Evolutionary conservation across 1,284 basidiomycete species (phyloP).

Genomic region (Cystobasidiaceae sp.): DNA sequence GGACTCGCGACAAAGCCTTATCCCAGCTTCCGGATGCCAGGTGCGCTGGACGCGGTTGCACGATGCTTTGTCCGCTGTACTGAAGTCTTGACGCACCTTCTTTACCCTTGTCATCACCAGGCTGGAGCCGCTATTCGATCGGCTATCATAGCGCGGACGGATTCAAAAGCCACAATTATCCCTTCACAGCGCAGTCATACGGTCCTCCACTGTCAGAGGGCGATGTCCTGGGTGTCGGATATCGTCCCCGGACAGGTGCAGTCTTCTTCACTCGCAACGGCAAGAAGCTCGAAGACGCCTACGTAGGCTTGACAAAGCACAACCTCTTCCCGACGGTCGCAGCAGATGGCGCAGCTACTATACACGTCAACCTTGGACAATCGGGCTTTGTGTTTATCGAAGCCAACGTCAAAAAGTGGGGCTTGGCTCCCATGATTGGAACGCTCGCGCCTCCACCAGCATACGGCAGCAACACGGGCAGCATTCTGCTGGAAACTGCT

Average conservation of each 20-base stretch:
- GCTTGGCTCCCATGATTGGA: constrained; percentile 86
- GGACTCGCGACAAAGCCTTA: constrained; percentile 93
- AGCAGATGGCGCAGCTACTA: constrained; percentile 84
- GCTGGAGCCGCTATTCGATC: constrained; percentile 81
- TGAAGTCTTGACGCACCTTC: too few relatives aligned
- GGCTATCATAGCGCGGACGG: constrained; percentile 89
- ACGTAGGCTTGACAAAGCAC: constrained; percentile 74
- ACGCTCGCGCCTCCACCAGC: constrained; percentile 92
- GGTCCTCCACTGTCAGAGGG: constrained; percentile 84
- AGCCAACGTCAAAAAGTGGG: constrained; percentile 98
- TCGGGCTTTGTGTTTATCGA: constrained; percentile 96
- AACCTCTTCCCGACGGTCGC: constrained; percentile 94
- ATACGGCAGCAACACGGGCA: constrained; percentile 88
- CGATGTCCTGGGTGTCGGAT: constrained; percentile 87
- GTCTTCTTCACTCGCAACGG: constrained; percentile 96
- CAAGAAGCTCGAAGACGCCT: constrained; percentile 89
- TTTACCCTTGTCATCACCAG: constrained; percentile 46
- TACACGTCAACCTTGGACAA: constrained; percentile 92
- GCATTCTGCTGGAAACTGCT: constrained; percentile 84
- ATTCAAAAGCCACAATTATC: constrained; percentile 95
- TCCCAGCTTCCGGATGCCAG: constrained; percentile 80
- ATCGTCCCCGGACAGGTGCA: constrained; percentile 86
- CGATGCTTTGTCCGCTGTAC: too few relatives aligned
- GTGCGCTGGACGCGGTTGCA: too few relatives aligned
- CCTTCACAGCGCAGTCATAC: constrained; percentile 82